phyloP scores from a whole-genome alignment of 441 rosid species.

The Adansonia madagascariensis region DNA sequence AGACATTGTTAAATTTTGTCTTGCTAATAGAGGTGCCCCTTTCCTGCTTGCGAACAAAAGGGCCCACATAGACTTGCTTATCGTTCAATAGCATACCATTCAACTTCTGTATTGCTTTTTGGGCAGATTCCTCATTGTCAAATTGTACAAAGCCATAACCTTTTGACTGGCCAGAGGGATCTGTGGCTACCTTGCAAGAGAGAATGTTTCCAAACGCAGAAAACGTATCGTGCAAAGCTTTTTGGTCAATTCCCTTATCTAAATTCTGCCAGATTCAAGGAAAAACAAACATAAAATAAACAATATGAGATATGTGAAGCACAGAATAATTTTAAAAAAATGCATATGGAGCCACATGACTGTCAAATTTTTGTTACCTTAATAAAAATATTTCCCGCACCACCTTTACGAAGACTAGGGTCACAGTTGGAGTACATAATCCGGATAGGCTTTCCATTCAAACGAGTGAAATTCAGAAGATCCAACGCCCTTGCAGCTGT shows the following conservation, averaged over 20 bases:
- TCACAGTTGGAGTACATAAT: constrained; percentile 84
- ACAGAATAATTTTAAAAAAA: not conserved
- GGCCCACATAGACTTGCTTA: constrained; percentile 85
- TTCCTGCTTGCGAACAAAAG: constrained; percentile 82
- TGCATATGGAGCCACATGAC: not conserved
- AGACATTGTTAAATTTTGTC: constrained; percentile 69
- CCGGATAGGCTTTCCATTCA: constrained; percentile 75
- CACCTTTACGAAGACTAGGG: constrained; percentile 81
- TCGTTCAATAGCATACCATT: constrained; percentile 86
- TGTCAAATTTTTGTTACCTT: constrained; percentile 47
- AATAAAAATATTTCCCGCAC: constrained; percentile 79
- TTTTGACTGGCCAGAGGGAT: constrained; percentile 74
- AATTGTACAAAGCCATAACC: constrained; percentile 93
- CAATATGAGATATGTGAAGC: not conserved
- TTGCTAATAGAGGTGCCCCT: constrained; percentile 55
- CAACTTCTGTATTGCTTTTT: constrained; percentile 66
- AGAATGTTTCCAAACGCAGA: constrained; percentile 69
- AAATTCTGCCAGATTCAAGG: constrained; percentile 55
- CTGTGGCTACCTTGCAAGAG: constrained; percentile 83
- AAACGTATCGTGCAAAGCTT: constrained; percentile 80
- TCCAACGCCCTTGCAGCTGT: constrained; percentile 88
- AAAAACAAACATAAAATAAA: not conserved
- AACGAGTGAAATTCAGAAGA: constrained; percentile 63
- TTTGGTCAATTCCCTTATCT: constrained; percentile 78
- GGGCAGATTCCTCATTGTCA: constrained; percentile 75